These are phyloP conservation scores for Rhamnella rubrinervis DNA, from an alignment of 331 rosid species.

Conservation along the genomic window DNA sequence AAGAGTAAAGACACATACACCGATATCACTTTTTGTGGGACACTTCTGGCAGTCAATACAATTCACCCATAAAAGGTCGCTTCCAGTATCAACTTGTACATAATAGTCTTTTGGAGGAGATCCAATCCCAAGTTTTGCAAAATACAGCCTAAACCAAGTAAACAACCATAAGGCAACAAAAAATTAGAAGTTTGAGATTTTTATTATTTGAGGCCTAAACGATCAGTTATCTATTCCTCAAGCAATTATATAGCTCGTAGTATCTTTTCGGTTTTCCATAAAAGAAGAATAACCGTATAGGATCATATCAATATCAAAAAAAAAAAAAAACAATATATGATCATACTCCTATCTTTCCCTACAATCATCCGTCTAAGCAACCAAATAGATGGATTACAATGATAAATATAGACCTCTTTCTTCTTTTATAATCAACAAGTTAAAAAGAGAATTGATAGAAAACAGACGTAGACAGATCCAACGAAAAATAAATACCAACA, in stretches of 20 bases:
- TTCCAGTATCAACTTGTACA: slow-evolving; percentile 98
- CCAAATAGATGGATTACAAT: too few relatives aligned
- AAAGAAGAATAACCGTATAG: too few relatives aligned
- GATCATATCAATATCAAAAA: background rate
- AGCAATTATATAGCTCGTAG: too few relatives aligned
- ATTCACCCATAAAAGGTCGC: slow-evolving; percentile 90
- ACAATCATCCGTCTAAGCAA: too few relatives aligned
- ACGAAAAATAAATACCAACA: background rate
- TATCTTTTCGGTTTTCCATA: too few relatives aligned
- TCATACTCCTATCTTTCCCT: background rate
- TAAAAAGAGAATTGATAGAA: background rate
- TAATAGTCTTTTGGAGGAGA: slow-evolving; percentile 64
- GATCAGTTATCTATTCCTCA: too few relatives aligned
- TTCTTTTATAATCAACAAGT: background rate
- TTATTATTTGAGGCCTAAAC: background rate
- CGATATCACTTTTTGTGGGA: slow-evolving; percentile 63
- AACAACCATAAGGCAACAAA: slow-evolving; percentile 25
- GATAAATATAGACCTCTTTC: background rate
- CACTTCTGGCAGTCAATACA: slow-evolving; percentile 68
- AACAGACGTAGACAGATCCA: background rate
- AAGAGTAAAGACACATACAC: slow-evolving; percentile 45
- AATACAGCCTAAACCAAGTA: slow-evolving; percentile 65
- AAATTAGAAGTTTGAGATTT: background rate
- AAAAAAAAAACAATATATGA: background rate
- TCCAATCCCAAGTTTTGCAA: slow-evolving; percentile 72